Conservation (phyloP, 2,329 filamentous ascomycete species). For the Alternaria ventricosa region DNA sequence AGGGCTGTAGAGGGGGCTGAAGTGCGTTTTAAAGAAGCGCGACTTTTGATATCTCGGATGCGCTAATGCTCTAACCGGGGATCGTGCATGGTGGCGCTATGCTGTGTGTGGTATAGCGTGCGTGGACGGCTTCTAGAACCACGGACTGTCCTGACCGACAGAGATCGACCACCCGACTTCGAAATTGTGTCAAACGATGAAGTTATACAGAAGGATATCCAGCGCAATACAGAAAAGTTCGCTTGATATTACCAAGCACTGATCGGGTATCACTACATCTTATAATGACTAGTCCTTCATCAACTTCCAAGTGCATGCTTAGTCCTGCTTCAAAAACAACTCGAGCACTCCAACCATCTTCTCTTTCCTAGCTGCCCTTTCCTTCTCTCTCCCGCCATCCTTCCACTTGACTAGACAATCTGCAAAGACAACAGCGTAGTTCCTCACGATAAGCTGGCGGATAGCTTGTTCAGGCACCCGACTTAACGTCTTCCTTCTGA, state of each 20-base stretch:
- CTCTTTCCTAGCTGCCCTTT: conserved; percentile 66
- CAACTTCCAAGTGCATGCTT: neutral
- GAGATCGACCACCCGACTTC: neutral
- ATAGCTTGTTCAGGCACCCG: conserved; percentile 60
- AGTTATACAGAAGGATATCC: neutral
- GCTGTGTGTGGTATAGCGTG: neutral
- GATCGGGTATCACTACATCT: neutral
- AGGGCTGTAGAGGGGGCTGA: neutral
- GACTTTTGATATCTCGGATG: conserved; percentile 19
- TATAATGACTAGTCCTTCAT: neutral
- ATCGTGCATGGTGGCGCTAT: neutral
- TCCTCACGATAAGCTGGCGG: conserved; percentile 65
- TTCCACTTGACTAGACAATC: conserved; percentile 65
- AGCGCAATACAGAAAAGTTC: neutral
- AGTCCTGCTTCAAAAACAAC: conserved; percentile 63
- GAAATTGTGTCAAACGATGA: neutral
- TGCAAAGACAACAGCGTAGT: conserved; percentile 70
- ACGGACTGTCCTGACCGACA: neutral
- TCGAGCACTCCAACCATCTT: conserved; percentile 72
- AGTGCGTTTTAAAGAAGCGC: conserved; percentile 11
- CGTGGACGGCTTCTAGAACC: conserved; percentile 3
- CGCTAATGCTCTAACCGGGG: conserved; percentile 13
- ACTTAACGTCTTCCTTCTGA: conserved; percentile 48
- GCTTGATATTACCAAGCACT: neutral
- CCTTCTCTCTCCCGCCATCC: conserved; percentile 58